Conservation (phyloP, 257 asterid genomes). For the Solanum okadae region DNA sequence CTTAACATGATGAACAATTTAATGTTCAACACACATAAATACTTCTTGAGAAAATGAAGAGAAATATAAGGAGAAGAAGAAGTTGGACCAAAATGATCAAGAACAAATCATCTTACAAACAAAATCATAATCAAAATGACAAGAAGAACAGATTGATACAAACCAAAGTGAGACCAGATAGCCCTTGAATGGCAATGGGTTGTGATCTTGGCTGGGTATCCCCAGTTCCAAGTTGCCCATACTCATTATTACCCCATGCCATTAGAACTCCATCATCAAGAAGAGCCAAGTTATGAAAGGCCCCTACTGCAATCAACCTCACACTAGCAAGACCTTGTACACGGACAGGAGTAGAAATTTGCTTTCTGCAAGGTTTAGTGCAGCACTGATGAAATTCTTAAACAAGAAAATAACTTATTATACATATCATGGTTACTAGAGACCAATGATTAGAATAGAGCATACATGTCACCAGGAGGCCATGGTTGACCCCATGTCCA, state of each 20-base stretch:
- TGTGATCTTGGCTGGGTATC: constrained; percentile 99
- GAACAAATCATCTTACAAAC: neutral
- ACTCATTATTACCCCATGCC: constrained; percentile 99
- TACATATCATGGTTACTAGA: neutral
- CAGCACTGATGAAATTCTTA: constrained; percentile 1
- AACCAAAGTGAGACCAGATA: constrained; percentile 77
- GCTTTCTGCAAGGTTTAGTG: constrained; percentile 50
- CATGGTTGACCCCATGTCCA: constrained; percentile 99
- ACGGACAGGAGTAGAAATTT: constrained; percentile 90
- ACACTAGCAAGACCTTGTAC: constrained; percentile 93
- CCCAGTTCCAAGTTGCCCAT: constrained; percentile 97
- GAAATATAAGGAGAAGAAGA: neutral
- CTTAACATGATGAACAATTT: neutral
- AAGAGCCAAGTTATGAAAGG: constrained; percentile 96
- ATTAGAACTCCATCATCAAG: constrained; percentile 66
- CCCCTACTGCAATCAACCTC: constrained; percentile 79
- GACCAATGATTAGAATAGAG: neutral
- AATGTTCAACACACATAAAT: neutral
- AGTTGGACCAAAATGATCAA: neutral
- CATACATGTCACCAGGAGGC: constrained; percentile 99
- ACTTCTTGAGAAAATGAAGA: neutral
- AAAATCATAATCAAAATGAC: neutral
- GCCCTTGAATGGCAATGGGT: constrained; percentile 86
- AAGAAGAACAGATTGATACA: constrained; percentile 4
- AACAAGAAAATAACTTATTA: neutral